Evolutionary conservation across 371 early-diverging fungal genomes (phyloP).

Genomic region (Mortierella sp.): DNA sequence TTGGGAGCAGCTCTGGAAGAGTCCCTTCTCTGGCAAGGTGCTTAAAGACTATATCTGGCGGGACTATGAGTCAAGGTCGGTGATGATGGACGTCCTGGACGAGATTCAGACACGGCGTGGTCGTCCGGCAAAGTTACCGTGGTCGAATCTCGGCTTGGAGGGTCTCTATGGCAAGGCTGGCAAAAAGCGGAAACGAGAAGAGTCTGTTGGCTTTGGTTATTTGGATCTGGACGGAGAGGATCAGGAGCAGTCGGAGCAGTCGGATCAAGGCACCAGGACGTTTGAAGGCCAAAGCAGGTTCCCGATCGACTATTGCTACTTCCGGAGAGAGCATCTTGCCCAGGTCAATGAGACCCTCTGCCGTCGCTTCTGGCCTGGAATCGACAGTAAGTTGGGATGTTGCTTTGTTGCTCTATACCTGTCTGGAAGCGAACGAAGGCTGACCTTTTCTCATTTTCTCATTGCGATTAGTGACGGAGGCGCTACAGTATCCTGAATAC

Average conservation of each 20-base stretch:
- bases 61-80: slow-evolving; percentile 68
- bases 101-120: slow-evolving; percentile 61
- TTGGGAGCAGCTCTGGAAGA: slow-evolving; percentile 58
- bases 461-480: slow-evolving; percentile 78
- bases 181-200: slow-evolving; percentile 48
- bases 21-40: slow-evolving; percentile 54
- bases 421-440: neutral
- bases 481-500: slow-evolving; percentile 89
- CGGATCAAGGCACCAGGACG: slow-evolving; percentile 6
- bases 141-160: slow-evolving; percentile 24
- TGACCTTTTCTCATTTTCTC: neutral
- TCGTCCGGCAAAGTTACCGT: slow-evolving; percentile 34
- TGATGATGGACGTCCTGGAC: slow-evolving; percentile 64
- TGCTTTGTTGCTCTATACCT: neutral
- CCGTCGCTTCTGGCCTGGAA: slow-evolving; percentile 94
- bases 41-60: slow-evolving; percentile 73
- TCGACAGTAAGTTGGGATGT: slow-evolving; percentile 73
- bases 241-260: neutral
- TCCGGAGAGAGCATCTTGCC: slow-evolving; percentile 78
- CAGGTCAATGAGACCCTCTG: slow-evolving; percentile 86
- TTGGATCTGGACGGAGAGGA: neutral
- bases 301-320: slow-evolving; percentile 88
- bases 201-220: slow-evolving; percentile 6
- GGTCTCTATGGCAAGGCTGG: slow-evolving; percentile 17
- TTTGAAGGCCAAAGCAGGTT: slow-evolving; percentile 13